A percentile compares a stretch with the other conserved stretches of the same genome.
These are phyloP conservation scores for Phlebopus sp. DNA, from an alignment of 1,284 basidiomycete genomes.

Conservation along the genomic window DNA sequence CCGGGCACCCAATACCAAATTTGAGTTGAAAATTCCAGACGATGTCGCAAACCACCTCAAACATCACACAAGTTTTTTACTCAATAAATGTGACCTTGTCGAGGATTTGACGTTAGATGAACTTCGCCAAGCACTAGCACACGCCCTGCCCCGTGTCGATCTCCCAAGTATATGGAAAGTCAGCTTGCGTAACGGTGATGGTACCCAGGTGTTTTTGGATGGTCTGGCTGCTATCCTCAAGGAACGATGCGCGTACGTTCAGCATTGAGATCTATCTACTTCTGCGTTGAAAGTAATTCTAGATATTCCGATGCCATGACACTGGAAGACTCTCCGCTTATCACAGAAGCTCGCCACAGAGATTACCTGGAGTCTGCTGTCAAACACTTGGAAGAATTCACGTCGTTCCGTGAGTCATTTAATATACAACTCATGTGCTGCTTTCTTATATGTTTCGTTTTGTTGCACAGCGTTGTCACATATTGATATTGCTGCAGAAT, in stretches of 20 bases:
- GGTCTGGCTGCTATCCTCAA: conserved; percentile 55
- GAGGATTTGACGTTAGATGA: conserved; percentile 10
- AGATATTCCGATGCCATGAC: conserved; percentile 24
- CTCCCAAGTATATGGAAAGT: conserved; percentile 45
- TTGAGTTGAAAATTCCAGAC: conserved; percentile 41
- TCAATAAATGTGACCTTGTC: conserved; percentile 74
- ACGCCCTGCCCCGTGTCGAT: conserved; percentile 7
- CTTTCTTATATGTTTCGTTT: conserved; percentile 2
- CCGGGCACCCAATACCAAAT: conserved; percentile 11
- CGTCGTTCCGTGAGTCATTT: conserved; percentile 47
- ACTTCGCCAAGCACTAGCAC: conserved; percentile 7
- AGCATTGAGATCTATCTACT: not conserved
- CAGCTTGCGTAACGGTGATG: conserved; percentile 62
- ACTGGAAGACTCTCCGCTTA: conserved; percentile 45
- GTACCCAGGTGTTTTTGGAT: conserved; percentile 55
- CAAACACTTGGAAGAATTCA: conserved; percentile 65
- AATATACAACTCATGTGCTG: conserved; percentile 30
- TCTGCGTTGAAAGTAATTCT: not conserved
- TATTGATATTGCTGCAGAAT: conserved; percentile 80
- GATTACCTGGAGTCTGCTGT: conserved; percentile 68
- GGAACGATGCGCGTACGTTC: conserved; percentile 43
- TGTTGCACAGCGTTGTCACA: conserved; percentile 23
- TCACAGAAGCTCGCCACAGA: conserved; percentile 79
- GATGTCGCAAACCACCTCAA: conserved; percentile 48
- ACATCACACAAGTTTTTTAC: conserved; percentile 56